phyloP scores from a whole-genome alignment of 371 early-diverging fungal genomes.

The Phascolomyces articulosus region DNA sequence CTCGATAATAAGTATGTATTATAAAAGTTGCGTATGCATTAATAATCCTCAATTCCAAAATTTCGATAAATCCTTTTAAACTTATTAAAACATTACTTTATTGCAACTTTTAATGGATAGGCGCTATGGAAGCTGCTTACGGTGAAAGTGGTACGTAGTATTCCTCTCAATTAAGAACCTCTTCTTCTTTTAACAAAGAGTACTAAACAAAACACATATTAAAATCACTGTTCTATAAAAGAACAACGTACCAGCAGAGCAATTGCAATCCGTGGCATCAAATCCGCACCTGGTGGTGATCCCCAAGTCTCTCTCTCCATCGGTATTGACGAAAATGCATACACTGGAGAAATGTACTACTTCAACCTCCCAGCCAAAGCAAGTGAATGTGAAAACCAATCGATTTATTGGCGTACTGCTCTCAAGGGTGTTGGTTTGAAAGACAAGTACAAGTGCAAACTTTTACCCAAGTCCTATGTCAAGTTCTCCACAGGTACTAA shows the following conservation, averaged over 20 bases:
- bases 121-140: no score
- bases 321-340: not conserved
- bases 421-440: not conserved
- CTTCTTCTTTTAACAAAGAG: no score
- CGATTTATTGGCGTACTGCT: constrained; percentile 6
- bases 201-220: no score
- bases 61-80: not conserved
- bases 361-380: not conserved
- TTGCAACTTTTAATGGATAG: no score
- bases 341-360: not conserved
- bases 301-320: not conserved
- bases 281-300: not conserved
- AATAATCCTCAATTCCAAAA: not conserved
- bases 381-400: not conserved
- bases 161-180: no score
- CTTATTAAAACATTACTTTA: not conserved
- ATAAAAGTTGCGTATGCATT: no score
- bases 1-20: not conserved
- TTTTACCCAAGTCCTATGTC: constrained; percentile 1
- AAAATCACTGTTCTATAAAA: no score
- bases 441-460: not conserved
- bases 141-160: no score
- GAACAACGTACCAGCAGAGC: not conserved
- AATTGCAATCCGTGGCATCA: not conserved
- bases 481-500: constrained; percentile 5